phyloP scores from a whole-genome alignment of 306 rosid species.

The apple (Malus domestica) region DNA sequence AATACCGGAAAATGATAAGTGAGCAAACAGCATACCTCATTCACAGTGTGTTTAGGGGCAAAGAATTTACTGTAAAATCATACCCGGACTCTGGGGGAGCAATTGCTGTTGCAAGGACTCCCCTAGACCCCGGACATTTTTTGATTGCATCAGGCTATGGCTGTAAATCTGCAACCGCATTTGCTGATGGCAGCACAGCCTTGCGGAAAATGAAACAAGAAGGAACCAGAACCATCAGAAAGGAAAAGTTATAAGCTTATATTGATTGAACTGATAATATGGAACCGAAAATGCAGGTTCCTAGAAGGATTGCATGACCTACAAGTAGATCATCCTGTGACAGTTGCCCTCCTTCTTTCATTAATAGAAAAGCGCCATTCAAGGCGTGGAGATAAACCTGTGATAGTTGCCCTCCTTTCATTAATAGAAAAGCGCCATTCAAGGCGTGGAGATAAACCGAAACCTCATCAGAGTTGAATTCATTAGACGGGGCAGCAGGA shows the following conservation, averaged over 20 bases:
- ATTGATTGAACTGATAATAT: not conserved
- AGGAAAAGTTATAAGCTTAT: not conserved
- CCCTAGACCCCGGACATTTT: constrained; percentile 46
- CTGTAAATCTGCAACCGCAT: constrained; percentile 37
- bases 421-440: constrained; percentile 34
- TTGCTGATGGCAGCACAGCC: constrained; percentile 51
- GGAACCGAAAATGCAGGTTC: not conserved
- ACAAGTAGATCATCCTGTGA: constrained; percentile 36
- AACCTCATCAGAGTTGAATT: constrained; percentile 28
- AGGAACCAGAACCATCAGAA: not conserved
- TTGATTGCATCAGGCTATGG: constrained; percentile 46
- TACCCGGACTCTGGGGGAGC: constrained; percentile 56
- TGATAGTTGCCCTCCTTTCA: constrained; percentile 29
- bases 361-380: constrained; percentile 34
- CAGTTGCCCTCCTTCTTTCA: constrained; percentile 32
- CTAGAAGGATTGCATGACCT: constrained; percentile 15
- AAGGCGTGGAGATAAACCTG: constrained; percentile 32
- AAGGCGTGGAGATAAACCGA: constrained; percentile 36
- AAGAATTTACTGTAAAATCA: constrained; percentile 60
- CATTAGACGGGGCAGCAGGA: constrained; percentile 29
- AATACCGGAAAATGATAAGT: not conserved
- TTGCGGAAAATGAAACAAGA: constrained; percentile 14
- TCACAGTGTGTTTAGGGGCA: constrained; percentile 51
- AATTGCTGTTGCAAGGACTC: constrained; percentile 47
- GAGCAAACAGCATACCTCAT: constrained; percentile 43